Base-by-base conservation (phyloP, 2,329 filamentous ascomycete species). In the Fusarium avenaceum region DNA sequence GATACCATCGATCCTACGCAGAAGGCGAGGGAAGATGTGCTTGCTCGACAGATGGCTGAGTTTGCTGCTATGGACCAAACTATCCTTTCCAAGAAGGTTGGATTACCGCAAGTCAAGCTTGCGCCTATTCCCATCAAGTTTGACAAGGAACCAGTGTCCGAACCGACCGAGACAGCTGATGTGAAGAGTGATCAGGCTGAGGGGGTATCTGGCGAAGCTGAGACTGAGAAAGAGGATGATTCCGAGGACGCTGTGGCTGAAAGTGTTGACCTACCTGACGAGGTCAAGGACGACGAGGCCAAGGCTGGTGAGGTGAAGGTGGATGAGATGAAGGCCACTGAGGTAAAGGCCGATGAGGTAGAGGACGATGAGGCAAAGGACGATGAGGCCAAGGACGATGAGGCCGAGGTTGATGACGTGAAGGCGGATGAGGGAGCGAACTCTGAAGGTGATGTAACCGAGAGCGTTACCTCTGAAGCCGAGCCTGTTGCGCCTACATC, bases 31-130 rank as follows among this genome's bases (percentile, higher is more conserved):
- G 75, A 79, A 7, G 66, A 70, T 42, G 65, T 67, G 4, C 77
- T 84, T 4, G 79, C 80, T 13, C 85, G 83, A 64, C 87, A 90
- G 71, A 81, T 82, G 40, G 86, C 86, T 10, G 87, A 86, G 1
- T 90, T 89, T 76, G 84, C 87, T n/a, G 87, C 87, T 3, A 82
- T 89, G 22, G 88, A 90, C 58, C 87, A 90, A 73, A 85, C 84
- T 47, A 89, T 90, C 46, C 80, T 90, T 1, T 81, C 85, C 0
- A 80, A 83, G 50, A 84, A 82, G 57, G 82, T 90, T 3, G 84
- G 84, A 4, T 74, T 88, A 3, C 83, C 86, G 13, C 68, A 76
- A 22, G 69, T 74, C 33, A 78, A 78, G 24, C 70, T 84, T 1
- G 77, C 81, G 20, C 76, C 85, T 0, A 85, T 88, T 22, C 83